These are phyloP conservation scores for Edaphochlamys debaryana DNA, from an alignment of 139 green algal genomes.

Conservation along the genomic window DNA sequence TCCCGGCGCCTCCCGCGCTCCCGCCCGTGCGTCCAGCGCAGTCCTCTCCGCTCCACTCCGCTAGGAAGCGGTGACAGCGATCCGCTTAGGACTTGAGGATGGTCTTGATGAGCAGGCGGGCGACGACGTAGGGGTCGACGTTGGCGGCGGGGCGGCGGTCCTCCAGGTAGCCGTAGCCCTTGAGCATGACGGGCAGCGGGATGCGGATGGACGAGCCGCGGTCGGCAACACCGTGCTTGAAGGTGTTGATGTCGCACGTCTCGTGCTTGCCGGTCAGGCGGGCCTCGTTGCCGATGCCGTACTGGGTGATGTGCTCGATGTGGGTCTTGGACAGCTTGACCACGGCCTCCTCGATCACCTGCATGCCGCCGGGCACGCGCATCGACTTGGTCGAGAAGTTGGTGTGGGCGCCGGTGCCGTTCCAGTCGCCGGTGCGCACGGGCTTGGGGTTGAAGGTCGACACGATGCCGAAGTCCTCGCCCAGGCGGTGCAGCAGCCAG, in stretches of 20 bases:
- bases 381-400: constrained; percentile 92
- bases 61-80: no score
- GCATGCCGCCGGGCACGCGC: constrained; percentile 86
- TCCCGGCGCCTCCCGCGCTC: no score
- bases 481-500: constrained; percentile 86
- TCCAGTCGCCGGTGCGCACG: constrained; percentile 88
- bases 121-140: constrained; percentile 88
- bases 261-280: constrained; percentile 92
- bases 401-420: constrained; percentile 91
- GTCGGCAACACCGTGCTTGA: constrained; percentile 82
- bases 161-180: constrained; percentile 90
- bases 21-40: no score
- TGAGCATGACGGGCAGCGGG: constrained; percentile 84
- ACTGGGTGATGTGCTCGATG: constrained; percentile 89
- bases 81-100: constrained; percentile 48
- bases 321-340: constrained; percentile 87
- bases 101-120: constrained; percentile 86
- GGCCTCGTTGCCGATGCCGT: constrained; percentile 86
- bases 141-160: constrained; percentile 88
- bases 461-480: constrained; percentile 80
- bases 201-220: constrained; percentile 91
- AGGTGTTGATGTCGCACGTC: constrained; percentile 92
- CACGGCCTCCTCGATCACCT: constrained; percentile 81
- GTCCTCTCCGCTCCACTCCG: no score
- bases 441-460: constrained; percentile 92